Conservation (phyloP, 176 grass and related monocot species). For the Miscanthus lutarioriparius region DNA sequence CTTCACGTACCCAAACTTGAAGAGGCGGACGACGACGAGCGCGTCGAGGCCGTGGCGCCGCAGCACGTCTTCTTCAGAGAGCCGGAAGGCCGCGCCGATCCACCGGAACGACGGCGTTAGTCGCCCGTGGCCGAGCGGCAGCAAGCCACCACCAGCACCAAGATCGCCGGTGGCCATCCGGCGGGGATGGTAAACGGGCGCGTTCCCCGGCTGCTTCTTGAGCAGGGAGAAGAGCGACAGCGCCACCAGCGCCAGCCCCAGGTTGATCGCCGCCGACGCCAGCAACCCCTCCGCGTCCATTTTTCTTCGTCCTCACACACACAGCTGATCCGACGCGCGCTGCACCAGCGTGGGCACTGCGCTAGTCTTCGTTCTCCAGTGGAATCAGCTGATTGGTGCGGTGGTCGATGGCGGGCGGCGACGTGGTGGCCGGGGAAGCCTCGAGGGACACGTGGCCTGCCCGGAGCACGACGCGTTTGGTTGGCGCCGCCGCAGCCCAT, state of each 20-base stretch:
- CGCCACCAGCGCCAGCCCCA: slow-evolving; percentile 67
- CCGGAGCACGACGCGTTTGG: slow-evolving; percentile 31
- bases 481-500: slow-evolving; percentile 5
- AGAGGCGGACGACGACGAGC: slow-evolving; percentile 72
- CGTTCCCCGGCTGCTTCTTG: slow-evolving; percentile 77
- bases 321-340: neutral
- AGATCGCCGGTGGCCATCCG: slow-evolving; percentile 42
- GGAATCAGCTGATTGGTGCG: neutral
- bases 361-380: no score
- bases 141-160: neutral
- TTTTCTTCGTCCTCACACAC: neutral
- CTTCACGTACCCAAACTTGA: slow-evolving; percentile 65
- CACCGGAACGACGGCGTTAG: slow-evolving; percentile 60
- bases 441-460: neutral
- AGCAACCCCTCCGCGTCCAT: slow-evolving; percentile 73
- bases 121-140: slow-evolving; percentile 48
- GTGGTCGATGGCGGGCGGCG: neutral
- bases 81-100: slow-evolving; percentile 60
- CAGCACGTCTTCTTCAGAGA: slow-evolving; percentile 73
- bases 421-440: slow-evolving; percentile 34
- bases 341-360: neutral
- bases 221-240: slow-evolving; percentile 86
- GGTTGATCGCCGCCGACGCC: slow-evolving; percentile 75
- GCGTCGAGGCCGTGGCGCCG: slow-evolving; percentile 66
- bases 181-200: slow-evolving; percentile 62